phyloP scores from a whole-genome alignment of 1,139 yeast genomes.

The Geotrichum carabidarum region DNA sequence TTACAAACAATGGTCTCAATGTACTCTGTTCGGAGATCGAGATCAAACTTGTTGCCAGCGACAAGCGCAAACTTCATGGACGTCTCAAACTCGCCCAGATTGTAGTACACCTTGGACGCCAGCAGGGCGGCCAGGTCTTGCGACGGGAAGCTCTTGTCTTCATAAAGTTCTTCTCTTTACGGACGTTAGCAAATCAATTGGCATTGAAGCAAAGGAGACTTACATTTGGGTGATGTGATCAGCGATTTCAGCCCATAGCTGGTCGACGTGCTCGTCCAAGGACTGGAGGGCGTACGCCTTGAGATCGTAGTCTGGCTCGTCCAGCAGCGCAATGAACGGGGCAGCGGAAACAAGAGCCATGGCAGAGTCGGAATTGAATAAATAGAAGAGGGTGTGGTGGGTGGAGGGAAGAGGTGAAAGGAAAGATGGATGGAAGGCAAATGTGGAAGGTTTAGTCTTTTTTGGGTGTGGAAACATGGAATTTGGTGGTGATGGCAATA shows the following conservation, averaged over 20 bases:
- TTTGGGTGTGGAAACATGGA: too few species aligned
- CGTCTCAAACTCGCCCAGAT: constrained; percentile 88
- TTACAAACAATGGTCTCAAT: constrained; percentile 79
- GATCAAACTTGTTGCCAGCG: constrained; percentile 76
- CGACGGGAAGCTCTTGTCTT: constrained; percentile 70
- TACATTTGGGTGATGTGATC: constrained; percentile 70
- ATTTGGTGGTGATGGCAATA: too few species aligned
- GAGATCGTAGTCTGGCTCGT: constrained; percentile 71
- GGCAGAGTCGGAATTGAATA: constrained; percentile 2
- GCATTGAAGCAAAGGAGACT: constrained; percentile 15
- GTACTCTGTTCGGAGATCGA: constrained; percentile 68
- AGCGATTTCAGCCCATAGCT: constrained; percentile 96
- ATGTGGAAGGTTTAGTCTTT: background rate
- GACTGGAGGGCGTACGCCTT: constrained; percentile 82
- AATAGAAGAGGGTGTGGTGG: background rate
- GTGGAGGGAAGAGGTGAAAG: background rate
- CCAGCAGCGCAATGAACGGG: constrained; percentile 81
- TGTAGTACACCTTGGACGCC: constrained; percentile 91
- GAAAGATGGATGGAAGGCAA: too few species aligned
- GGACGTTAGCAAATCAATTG: constrained; percentile 5
- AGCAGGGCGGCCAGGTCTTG: constrained; percentile 84
- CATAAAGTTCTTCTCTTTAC: constrained; percentile 71
- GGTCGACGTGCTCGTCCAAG: constrained; percentile 77
- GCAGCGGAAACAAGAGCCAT: constrained; percentile 50
- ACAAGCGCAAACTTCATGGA: constrained; percentile 83